Conservation (phyloP, 1,284 basidiomycete species). For the Sanghuangporus weigelae region DNA sequence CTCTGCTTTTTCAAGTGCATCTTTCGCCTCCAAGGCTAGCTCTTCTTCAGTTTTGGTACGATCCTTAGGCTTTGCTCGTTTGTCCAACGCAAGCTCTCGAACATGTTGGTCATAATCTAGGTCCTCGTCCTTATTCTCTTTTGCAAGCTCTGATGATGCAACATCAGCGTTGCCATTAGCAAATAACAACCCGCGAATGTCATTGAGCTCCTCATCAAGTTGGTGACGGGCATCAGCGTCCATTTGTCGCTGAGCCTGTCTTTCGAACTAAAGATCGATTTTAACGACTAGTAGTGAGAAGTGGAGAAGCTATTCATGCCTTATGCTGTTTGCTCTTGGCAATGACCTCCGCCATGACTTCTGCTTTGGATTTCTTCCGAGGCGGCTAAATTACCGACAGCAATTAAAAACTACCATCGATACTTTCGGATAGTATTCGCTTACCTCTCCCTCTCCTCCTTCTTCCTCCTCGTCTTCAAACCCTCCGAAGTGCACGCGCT, state of each 20-base stretch:
- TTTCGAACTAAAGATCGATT: slow-evolving; percentile 51
- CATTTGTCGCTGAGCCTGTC: slow-evolving; percentile 84
- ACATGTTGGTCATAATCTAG: slow-evolving; percentile 85
- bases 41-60: slow-evolving; percentile 97
- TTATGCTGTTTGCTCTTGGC: slow-evolving; percentile 96
- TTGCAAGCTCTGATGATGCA: slow-evolving; percentile 20
- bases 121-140: slow-evolving; percentile 41
- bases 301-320: slow-evolving; percentile 38
- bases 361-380: slow-evolving; percentile 86
- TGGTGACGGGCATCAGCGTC: slow-evolving; percentile 85
- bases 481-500: slow-evolving; percentile 78
- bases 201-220: slow-evolving; percentile 85
- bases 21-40: slow-evolving; percentile 83
- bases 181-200: slow-evolving; percentile 73
- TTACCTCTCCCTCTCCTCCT: slow-evolving; percentile 38
- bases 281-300: neutral
- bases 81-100: slow-evolving; percentile 89
- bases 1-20: slow-evolving; percentile 84
- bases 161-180: slow-evolving; percentile 5
- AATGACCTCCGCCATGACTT: slow-evolving; percentile 98
- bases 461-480: slow-evolving; percentile 68
- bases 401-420: neutral
- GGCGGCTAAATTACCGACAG: slow-evolving; percentile 46
- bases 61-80: slow-evolving; percentile 92
- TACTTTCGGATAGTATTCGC: neutral